These are phyloP conservation scores for Tephrocybe sp. DNA, from an alignment of 768 basidiomycete genomes.

Conservation along the genomic window DNA sequence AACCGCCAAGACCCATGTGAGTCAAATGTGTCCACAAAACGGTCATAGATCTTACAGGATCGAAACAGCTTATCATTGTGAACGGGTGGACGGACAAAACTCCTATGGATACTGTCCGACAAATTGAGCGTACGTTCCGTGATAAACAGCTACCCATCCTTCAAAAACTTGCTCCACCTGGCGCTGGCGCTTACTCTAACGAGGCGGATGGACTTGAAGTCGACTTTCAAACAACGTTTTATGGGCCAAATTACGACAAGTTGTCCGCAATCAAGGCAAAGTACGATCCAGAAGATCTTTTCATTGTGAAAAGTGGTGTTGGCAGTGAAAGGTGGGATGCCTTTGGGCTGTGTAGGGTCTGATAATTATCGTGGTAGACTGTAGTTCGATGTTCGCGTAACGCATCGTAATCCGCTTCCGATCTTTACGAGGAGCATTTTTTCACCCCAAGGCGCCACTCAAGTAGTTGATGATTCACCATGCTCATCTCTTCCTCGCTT, in stretches of 20 bases:
- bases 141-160: conserved; percentile 25
- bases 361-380: too few species aligned
- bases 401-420: too few species aligned
- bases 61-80: conserved; percentile 16
- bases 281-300: conserved; percentile 31
- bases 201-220: conserved; percentile 32
- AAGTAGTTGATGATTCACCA: too few species aligned
- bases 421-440: too few species aligned
- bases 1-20: conserved; percentile 35
- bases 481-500: too few species aligned
- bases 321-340: conserved; percentile 7
- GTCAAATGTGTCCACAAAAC: conserved; percentile 4
- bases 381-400: too few species aligned
- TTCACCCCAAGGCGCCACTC: too few species aligned
- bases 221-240: conserved; percentile 32
- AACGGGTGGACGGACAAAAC: conserved; percentile 18
- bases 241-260: conserved; percentile 31
- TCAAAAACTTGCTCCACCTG: conserved; percentile 23
- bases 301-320: not conserved
- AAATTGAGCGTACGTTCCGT: conserved; percentile 22
- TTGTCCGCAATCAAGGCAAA: conserved; percentile 27
- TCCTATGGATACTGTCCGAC: conserved; percentile 15
- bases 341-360: not conserved
- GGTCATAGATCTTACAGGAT: not conserved
- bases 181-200: conserved; percentile 33